phyloP scores from a whole-genome alignment of 176 grass and related monocot genomes.

The Typha latifolia region DNA sequence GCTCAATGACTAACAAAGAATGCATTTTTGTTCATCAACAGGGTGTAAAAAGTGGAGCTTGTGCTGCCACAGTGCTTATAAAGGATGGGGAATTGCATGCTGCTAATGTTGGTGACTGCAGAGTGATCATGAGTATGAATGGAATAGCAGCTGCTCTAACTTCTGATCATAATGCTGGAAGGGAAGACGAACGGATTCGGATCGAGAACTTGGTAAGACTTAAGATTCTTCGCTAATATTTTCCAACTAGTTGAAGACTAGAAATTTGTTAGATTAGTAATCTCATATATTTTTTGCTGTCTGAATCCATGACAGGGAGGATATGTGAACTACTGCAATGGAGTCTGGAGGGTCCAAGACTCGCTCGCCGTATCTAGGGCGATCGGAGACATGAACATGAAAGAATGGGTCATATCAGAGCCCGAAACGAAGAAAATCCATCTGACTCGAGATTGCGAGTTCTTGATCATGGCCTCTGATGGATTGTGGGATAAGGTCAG shows the following conservation, averaged over 20 bases:
- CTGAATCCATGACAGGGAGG: slow-evolving; percentile 30
- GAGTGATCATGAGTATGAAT: slow-evolving; percentile 41
- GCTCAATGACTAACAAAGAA: not conserved
- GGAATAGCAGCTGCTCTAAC: slow-evolving; percentile 45
- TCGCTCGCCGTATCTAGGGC: slow-evolving; percentile 65
- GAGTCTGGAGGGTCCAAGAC: slow-evolving; percentile 75
- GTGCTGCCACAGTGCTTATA: slow-evolving; percentile 51
- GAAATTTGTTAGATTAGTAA: too few species aligned
- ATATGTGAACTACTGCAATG: slow-evolving; percentile 43
- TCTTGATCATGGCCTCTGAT: slow-evolving; percentile 66
- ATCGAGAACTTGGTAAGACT: slow-evolving; percentile 42
- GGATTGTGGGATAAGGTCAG: slow-evolving; percentile 71
- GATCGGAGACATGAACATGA: slow-evolving; percentile 61
- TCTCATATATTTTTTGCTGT: not conserved
- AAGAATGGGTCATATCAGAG: slow-evolving; percentile 63
- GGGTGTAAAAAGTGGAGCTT: slow-evolving; percentile 48
- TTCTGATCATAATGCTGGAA: slow-evolving; percentile 41
- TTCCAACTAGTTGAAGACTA: too few species aligned
- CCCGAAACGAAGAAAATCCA: slow-evolving; percentile 31
- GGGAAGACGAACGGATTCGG: slow-evolving; percentile 43
- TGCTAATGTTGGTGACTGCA: slow-evolving; percentile 75
- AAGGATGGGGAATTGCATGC: slow-evolving; percentile 48
- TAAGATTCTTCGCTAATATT: too few species aligned
- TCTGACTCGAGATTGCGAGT: slow-evolving; percentile 27
- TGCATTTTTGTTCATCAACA: slow-evolving; percentile 4